Conservation (phyloP, 352 stramenopile species). For the Phytophthora brassicae region DNA sequence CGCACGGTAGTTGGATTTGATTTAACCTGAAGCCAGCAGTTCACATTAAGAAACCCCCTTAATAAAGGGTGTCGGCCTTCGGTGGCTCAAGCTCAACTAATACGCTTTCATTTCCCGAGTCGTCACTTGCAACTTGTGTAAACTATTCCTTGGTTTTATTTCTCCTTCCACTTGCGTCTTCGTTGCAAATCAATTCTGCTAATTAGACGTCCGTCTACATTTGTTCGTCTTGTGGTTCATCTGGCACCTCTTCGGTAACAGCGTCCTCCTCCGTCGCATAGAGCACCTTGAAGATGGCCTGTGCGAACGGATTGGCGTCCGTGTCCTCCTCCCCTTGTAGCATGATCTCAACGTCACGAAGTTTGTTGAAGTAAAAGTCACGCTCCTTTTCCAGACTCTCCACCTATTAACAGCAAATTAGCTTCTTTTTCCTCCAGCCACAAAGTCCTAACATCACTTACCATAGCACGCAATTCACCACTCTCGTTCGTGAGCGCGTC, state of each 20-base stretch:
- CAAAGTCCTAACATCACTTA: slow-evolving; percentile 24
- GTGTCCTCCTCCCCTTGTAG: slow-evolving; percentile 76
- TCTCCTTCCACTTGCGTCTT: too few species aligned
- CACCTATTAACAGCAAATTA: slow-evolving; percentile 62
- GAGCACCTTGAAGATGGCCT: slow-evolving; percentile 85
- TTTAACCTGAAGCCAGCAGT: too few species aligned
- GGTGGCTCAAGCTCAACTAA: slow-evolving; percentile 22
- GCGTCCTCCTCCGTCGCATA: slow-evolving; percentile 71
- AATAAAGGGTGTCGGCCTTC: too few species aligned
- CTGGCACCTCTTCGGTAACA: slow-evolving; percentile 43
- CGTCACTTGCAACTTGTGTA: slow-evolving; percentile 18
- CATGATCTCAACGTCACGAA: slow-evolving; percentile 97
- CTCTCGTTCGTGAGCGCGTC: slow-evolving; percentile 79
- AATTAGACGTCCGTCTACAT: slow-evolving; percentile 36
- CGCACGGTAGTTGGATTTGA: too few species aligned
- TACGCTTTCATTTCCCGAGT: slow-evolving; percentile 31
- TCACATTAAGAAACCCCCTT: too few species aligned
- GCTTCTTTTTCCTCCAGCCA: too few species aligned
- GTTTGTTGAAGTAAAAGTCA: slow-evolving; percentile 99
- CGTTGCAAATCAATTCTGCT: neutral
- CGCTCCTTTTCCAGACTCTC: slow-evolving; percentile 93
- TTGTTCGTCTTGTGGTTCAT: slow-evolving; percentile 55
- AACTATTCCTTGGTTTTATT: slow-evolving; percentile 7
- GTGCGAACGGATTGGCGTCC: slow-evolving; percentile 59
- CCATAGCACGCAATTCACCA: slow-evolving; percentile 72